Evolutionary conservation across 345 rosid species (phyloP), one percentile per base, ranked within the genome.

Genomic region (Physaria fendleri): DNA sequence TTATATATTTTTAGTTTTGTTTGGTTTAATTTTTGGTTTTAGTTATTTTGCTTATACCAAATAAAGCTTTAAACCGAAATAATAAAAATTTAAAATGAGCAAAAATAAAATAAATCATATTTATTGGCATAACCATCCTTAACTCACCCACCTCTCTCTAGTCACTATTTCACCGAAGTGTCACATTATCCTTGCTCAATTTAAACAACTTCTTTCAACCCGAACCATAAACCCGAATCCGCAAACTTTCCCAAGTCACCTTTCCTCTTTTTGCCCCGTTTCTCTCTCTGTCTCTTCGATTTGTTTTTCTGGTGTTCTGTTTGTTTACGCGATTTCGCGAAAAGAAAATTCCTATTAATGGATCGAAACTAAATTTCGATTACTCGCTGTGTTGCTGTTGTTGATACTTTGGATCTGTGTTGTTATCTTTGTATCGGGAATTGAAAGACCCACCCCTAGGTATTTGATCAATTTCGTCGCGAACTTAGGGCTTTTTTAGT

Each of bases 401-500:
- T 37, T 14, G 17, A 13, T 13, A n/a, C n/a, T 37, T 37, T 6
- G 41, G 41, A 37, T 37, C 41, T 13, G 17, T 37, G 8, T 13
- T 37, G 41, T 37, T 37, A 2, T 37, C 3, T 13, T 6, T 17
- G 41, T 16, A 37, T 37, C 9, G 41, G 41, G 18, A 37, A 37
- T 37, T 37, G 41, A 5, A 33, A 14, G 5, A 35, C n/a, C 32
- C 42, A 51, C 51, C 68, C 68, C 44, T 56, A 33, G 32, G 47
- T 72, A 22, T 40, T 6, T 39, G 14, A 28, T 57, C 25, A 10
- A 63, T 42, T 13, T 37, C 22, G 58, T 71, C 48, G 64, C 44
- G 22, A 13, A 52, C 40, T 27, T 64, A 30, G 73, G 63, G 56
- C 43, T 58, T 53, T 17, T 10, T 11, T n/a, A n/a, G 11, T 35